Evolutionary conservation across 2,329 filamentous ascomycete genomes (phyloP).

Genomic region (Colletotrichum aenigma): DNA sequence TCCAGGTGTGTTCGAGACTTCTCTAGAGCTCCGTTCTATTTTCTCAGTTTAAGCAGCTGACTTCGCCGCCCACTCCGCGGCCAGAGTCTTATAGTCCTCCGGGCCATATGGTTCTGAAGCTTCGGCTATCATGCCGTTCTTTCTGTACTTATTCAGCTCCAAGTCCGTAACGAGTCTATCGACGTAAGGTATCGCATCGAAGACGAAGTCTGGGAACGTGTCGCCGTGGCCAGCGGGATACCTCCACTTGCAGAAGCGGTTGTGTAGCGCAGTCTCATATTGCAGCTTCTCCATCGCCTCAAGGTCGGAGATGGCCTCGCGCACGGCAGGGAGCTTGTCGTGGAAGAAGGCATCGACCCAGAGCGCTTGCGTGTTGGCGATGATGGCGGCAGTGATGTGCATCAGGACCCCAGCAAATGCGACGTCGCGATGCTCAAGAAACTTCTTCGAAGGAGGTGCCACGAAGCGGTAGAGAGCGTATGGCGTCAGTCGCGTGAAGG

Average conservation of each 20-base stretch:
- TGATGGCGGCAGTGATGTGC: conserved; percentile 32
- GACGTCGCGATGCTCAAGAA: conserved; percentile 26
- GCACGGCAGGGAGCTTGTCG: conserved; percentile 41
- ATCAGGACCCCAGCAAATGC: conserved; percentile 34
- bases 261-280: conserved; percentile 66
- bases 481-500: conserved; percentile 18
- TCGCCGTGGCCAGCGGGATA: conserved; percentile 70
- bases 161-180: conserved; percentile 72
- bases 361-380: conserved; percentile 44
- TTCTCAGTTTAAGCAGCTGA: neutral
- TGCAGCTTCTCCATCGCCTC: conserved; percentile 44
- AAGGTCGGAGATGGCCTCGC: conserved; percentile 21
- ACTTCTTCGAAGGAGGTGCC: conserved; percentile 24
- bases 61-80: conserved; percentile 52
- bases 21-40: neutral
- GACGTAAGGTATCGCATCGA: conserved; percentile 76
- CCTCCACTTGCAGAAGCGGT: conserved; percentile 72
- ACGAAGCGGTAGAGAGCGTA: conserved; percentile 32
- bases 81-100: conserved; percentile 59
- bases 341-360: conserved; percentile 43
- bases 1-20: neutral
- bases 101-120: conserved; percentile 62
- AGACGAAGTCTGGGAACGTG: conserved; percentile 72
- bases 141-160: conserved; percentile 61
- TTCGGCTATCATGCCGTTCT: conserved; percentile 56